Conservation (phyloP, 169 alveolate species). For the Cardiosporidium cionae region DNA sequence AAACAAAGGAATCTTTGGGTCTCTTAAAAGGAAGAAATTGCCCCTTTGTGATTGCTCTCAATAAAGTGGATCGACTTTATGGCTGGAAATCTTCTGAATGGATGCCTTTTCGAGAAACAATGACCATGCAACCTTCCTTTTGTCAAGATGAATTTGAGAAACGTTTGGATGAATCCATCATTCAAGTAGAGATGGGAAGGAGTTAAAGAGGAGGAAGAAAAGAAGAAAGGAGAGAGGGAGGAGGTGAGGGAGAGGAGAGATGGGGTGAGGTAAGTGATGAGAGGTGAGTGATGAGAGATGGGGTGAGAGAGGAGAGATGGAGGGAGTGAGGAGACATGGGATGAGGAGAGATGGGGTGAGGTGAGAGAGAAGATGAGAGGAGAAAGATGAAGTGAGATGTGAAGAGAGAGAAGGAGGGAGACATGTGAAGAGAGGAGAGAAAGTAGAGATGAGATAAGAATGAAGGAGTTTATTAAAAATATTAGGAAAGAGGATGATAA, state of each 20-base stretch:
- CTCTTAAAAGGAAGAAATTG: conserved; percentile 79
- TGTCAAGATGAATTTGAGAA: conserved; percentile 3
- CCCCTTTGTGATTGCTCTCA: conserved; percentile 96
- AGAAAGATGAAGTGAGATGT: neutral
- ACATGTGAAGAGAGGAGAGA: neutral
- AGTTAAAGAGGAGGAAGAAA: neutral
- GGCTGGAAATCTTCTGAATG: conserved; percentile 77
- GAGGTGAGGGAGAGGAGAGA: neutral
- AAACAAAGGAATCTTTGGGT: conserved; percentile 90
- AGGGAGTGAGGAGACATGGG: neutral
- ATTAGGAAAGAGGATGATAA: too few relatives aligned
- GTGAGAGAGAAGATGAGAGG: neutral
- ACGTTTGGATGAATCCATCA: conserved; percentile 1
- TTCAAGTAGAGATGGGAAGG: neutral
- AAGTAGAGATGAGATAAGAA: neutral
- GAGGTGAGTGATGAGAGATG: too few relatives aligned
- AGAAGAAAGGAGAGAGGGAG: neutral
- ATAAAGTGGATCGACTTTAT: conserved; percentile 93
- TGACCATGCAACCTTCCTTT: neutral
- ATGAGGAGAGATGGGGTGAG: neutral
- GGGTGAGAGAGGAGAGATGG: too few relatives aligned
- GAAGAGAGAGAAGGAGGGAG: neutral
- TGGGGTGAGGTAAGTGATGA: too few relatives aligned
- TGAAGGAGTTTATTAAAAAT: too few relatives aligned
- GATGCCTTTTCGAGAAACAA: conserved; percentile 2